phyloP scores from a whole-genome alignment of 2,329 filamentous ascomycete species.

The Diaporthe destruens region DNA sequence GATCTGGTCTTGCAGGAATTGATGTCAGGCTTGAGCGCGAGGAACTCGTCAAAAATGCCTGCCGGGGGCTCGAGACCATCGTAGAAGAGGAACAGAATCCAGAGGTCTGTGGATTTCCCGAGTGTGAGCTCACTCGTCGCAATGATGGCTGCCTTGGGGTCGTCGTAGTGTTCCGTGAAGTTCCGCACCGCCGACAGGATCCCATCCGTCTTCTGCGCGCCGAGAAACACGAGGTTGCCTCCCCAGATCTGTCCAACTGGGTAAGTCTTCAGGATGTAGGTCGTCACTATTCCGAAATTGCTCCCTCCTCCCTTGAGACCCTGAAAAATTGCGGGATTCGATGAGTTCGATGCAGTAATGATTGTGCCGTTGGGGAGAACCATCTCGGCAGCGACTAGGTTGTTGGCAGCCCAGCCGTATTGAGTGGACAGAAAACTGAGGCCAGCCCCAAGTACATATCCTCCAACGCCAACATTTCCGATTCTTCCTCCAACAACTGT shows the following conservation, averaged over 20 bases:
- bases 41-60: constrained; percentile 69
- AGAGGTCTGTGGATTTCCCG: constrained; percentile 61
- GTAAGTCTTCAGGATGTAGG: constrained; percentile 58
- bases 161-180: constrained; percentile 69
- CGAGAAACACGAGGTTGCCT: constrained; percentile 55
- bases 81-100: constrained; percentile 74
- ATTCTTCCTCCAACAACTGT: constrained; percentile 59
- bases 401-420: constrained; percentile 65
- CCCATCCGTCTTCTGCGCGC: constrained; percentile 48
- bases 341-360: constrained; percentile 56
- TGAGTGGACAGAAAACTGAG: constrained; percentile 64
- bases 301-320: constrained; percentile 69
- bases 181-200: constrained; percentile 57
- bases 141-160: constrained; percentile 72
- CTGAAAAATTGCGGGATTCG: constrained; percentile 63
- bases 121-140: constrained; percentile 63
- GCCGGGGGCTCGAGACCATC: constrained; percentile 66
- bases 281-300: constrained; percentile 66
- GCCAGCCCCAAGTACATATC: constrained; percentile 66
- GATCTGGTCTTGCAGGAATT: constrained; percentile 50
- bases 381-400: constrained; percentile 62
- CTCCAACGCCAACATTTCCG: constrained; percentile 61
- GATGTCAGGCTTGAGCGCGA: constrained; percentile 56
- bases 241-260: constrained; percentile 57
- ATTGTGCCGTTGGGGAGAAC: constrained; percentile 64